These are phyloP conservation scores for Mycena crocata DNA, from an alignment of 768 basidiomycete species.

Conservation along the genomic window DNA sequence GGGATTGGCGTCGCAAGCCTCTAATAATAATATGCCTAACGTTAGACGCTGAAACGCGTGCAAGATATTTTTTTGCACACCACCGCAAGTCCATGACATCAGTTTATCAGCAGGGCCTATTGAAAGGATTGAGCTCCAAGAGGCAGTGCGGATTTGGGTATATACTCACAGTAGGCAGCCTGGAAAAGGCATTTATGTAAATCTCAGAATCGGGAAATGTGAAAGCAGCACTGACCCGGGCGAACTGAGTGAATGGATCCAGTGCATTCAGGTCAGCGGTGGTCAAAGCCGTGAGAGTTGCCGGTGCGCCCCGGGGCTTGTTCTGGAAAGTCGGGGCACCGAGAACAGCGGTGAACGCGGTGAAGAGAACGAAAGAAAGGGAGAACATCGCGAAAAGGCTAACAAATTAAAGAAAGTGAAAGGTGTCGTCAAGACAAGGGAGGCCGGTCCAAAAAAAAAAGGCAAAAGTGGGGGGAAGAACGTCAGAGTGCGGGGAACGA, in stretches of 20 bases:
- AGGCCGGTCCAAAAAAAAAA: slow-evolving; percentile 15
- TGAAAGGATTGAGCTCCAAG: background rate
- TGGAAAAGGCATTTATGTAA: background rate
- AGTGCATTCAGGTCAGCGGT: background rate
- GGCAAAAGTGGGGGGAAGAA: background rate
- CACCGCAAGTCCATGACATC: slow-evolving; percentile 45
- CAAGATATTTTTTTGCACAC: slow-evolving; percentile 31
- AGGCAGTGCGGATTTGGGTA: background rate
- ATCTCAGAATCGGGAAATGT: background rate
- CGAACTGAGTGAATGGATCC: slow-evolving; percentile 46
- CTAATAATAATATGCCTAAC: slow-evolving; percentile 25
- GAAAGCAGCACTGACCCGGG: slow-evolving; percentile 30
- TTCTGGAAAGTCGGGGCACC: slow-evolving; percentile 16
- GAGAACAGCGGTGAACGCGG: slow-evolving; percentile 19
- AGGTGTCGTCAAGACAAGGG: slow-evolving; percentile 30
- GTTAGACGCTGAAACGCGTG: background rate
- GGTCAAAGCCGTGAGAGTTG: slow-evolving; percentile 10
- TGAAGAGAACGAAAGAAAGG: slow-evolving; percentile 20
- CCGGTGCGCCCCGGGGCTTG: background rate
- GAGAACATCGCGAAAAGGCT: slow-evolving; percentile 19
- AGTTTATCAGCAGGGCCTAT: slow-evolving; percentile 38
- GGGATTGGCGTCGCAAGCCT: slow-evolving; percentile 47
- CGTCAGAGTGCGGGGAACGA: background rate
- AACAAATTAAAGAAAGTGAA: slow-evolving; percentile 12
- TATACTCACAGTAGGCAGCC: slow-evolving; percentile 44